Percentiles rank a stretch among this genome's conserved stretches.
Conservation (phyloP, 306 rosid genomes). For the Cotoneaster glaucophyllus region DNA sequence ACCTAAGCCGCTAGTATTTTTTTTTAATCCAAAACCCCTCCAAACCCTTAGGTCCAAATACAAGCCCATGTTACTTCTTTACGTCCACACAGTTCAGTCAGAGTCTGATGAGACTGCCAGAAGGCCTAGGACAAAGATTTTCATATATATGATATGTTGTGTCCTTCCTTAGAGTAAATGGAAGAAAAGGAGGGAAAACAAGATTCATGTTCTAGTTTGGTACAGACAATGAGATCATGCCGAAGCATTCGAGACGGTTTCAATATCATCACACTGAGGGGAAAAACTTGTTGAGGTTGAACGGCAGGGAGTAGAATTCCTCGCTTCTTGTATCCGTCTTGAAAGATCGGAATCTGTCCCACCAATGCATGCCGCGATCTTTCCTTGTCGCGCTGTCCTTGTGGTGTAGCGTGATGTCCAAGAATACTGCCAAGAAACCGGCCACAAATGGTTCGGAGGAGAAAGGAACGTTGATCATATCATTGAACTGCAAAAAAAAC, state of each 20-base stretch:
- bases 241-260: background rate
- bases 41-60: background rate
- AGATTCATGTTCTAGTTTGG: background rate
- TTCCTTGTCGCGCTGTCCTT: conserved; percentile 59
- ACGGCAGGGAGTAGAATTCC: conserved; percentile 84
- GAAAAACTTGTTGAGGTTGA: conserved; percentile 90
- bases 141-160: background rate
- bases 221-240: background rate
- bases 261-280: conserved; percentile 71
- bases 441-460: conserved; percentile 81
- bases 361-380: conserved; percentile 90
- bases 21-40: background rate
- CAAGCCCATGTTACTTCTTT: background rate
- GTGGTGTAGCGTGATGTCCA: conserved; percentile 56
- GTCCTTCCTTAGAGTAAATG: background rate
- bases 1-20: too few relatives aligned
- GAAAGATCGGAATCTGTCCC: conserved; percentile 72
- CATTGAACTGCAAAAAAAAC: conserved; percentile 61
- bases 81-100: background rate
- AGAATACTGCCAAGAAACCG: conserved; percentile 57
- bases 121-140: background rate
- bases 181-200: background rate
- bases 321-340: conserved; percentile 79
- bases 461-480: conserved; percentile 88
- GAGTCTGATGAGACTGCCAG: too few relatives aligned